Base-by-base conservation (phyloP, 1,139 yeast genomes). In the Suhomyces taliae region DNA sequence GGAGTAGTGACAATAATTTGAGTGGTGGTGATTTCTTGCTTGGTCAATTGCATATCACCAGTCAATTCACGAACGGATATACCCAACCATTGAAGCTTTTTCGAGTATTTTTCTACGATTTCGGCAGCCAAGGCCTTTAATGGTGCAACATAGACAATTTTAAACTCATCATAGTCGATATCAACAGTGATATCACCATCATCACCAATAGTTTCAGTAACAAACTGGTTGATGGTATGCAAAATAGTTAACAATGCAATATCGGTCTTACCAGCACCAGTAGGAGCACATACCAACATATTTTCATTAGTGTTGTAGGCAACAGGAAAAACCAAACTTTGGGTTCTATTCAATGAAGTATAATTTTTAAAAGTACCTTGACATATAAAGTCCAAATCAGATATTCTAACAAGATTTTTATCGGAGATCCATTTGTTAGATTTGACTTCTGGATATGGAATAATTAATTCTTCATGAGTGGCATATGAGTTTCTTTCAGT, bases 231-330 rank as follows among this genome's bases (percentile, higher is more conserved):
- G n/a, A 93, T 85, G 0, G 95, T 81, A 57, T 87, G 89, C 45
- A 95, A 72, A 58, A 93, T 83, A 0, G 98, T 77, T 37, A 93
- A 70, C 58, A 95, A 70, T 0, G 99, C 99, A 36, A 95, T 96
- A 65, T 95, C 98, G 0, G 99, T 95, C 62, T 93, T 93, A 78
- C 99, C 99, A 7, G 99, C 98, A 76, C 99, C 99, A 0, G 99
- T 93, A 2, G 99, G 99, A 0, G 99, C 99, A 80, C 99, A 93
- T 2, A 93, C 91, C 43, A 93, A 75, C 97, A 95, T 87, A 60
- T 95, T 93, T 57, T 91, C 97, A 65, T 90, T 91, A 7, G 98
- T 87, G 46, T 86, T 83, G 62, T 93, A 95, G 0, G 97, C 99
- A 14, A 90, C 87, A 0, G 96, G 96, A 55, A 78, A 95, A 1